A percentile compares a stretch with the other conserved stretches of the same genome.
Evolutionary conservation across 2,329 filamentous ascomycete genomes (phyloP).

Genomic region (Alternaria sp.): DNA sequence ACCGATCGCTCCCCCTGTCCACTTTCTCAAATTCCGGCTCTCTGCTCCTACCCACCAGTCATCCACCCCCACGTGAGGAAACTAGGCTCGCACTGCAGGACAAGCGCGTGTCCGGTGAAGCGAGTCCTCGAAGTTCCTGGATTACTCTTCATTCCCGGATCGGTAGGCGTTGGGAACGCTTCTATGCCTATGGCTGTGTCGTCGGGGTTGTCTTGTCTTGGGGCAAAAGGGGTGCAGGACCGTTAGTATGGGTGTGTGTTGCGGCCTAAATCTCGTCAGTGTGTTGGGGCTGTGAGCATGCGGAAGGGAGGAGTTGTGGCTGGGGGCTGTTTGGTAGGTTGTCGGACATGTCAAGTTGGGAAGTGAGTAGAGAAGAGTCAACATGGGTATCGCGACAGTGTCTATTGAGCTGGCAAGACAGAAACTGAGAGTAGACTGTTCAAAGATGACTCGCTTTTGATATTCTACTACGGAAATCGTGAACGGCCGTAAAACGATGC

Average conservation of each 20-base stretch:
- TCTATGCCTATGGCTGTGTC: neutral
- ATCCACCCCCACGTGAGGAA: neutral
- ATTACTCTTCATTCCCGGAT: neutral
- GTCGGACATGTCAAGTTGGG: neutral
- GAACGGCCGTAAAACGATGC: neutral
- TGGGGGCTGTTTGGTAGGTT: neutral
- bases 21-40: neutral
- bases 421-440: neutral
- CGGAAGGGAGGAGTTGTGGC: neutral
- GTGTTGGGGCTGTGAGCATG: neutral
- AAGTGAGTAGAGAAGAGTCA: neutral
- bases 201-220: neutral
- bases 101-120: neutral
- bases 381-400: neutral
- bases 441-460: neutral
- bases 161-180: neutral
- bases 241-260: neutral
- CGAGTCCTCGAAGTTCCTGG: neutral
- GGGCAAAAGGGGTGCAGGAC: neutral
- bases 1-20: neutral
- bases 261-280: neutral
- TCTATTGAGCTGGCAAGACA: neutral
- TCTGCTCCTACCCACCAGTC: neutral
- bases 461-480: neutral
- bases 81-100: neutral